phyloP scores from a whole-genome alignment of 2,329 filamentous ascomycete genomes.

The Microdochium nivale region DNA sequence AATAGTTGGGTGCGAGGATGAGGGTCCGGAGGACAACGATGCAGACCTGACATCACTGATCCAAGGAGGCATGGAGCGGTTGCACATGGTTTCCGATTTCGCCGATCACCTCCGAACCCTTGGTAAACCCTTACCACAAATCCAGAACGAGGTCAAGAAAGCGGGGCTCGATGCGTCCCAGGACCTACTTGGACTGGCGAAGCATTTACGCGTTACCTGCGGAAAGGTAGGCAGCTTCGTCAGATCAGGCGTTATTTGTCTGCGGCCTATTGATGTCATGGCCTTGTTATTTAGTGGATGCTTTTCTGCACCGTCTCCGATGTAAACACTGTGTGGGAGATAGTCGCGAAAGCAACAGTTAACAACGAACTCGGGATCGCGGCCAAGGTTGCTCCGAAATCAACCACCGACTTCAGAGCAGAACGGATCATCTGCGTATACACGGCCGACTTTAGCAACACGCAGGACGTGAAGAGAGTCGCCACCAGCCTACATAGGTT shows the following conservation, averaged over 20 bases:
- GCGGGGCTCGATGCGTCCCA: conserved; percentile 39
- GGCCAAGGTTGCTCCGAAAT: conserved; percentile 62
- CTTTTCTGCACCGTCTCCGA: conserved; percentile 48
- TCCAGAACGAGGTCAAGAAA: conserved; percentile 38
- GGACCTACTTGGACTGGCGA: conserved; percentile 54
- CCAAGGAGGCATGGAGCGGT: conserved; percentile 40
- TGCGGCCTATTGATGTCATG: background rate
- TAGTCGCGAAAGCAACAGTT: conserved; percentile 57
- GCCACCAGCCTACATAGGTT: conserved; percentile 53
- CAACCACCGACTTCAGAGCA: conserved; percentile 30
- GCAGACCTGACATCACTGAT: conserved; percentile 39
- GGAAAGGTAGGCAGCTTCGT: conserved; percentile 49
- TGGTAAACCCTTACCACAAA: conserved; percentile 21
- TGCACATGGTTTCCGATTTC: conserved; percentile 36
- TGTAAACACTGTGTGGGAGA: conserved; percentile 56
- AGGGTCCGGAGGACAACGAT: conserved; percentile 35
- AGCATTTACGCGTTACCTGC: conserved; percentile 44
- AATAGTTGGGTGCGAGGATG: conserved; percentile 37
- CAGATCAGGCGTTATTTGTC: background rate
- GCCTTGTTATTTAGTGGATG: conserved; percentile 54
- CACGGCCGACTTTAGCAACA: conserved; percentile 65
- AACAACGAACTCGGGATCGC: conserved; percentile 61
- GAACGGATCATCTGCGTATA: conserved; percentile 67
- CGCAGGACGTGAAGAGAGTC: conserved; percentile 60
- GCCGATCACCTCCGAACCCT: conserved; percentile 35